These are phyloP conservation scores for Aspergillus sojae DNA, from an alignment of 2,329 filamentous ascomycete species.

Conservation along the genomic window DNA sequence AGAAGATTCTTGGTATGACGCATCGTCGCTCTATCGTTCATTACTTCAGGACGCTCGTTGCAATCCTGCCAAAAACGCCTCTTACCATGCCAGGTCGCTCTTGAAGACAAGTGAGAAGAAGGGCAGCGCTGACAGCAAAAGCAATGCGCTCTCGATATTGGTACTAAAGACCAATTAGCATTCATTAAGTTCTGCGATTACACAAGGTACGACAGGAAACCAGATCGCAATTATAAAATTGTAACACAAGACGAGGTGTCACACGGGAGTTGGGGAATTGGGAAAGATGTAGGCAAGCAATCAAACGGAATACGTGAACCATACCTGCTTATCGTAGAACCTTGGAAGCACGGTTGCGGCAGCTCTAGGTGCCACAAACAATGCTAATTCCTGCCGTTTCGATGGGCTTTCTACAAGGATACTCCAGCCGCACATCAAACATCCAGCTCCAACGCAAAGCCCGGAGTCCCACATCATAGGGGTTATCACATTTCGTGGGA, in stretches of 20 bases:
- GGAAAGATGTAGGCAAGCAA: slow-evolving; percentile 14
- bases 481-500: slow-evolving; percentile 58
- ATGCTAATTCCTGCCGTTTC: slow-evolving; percentile 71
- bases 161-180: slow-evolving; percentile 47
- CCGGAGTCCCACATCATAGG: slow-evolving; percentile 60
- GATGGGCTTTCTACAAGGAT: slow-evolving; percentile 69
- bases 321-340: slow-evolving; percentile 60
- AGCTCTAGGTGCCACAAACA: slow-evolving; percentile 80
- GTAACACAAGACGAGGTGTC: neutral
- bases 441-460: slow-evolving; percentile 72
- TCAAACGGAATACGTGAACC: slow-evolving; percentile 12
- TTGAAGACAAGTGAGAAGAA: slow-evolving; percentile 68
- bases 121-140: slow-evolving; percentile 69
- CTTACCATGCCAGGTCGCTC: slow-evolving; percentile 67
- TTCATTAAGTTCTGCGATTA: slow-evolving; percentile 11
- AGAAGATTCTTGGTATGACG: neutral
- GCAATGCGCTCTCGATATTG: slow-evolving; percentile 68
- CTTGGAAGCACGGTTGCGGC: slow-evolving; percentile 74
- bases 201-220: slow-evolving; percentile 10
- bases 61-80: slow-evolving; percentile 67
- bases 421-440: slow-evolving; percentile 78
- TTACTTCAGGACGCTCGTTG: slow-evolving; percentile 30
- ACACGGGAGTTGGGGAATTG: slow-evolving; percentile 8
- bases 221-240: slow-evolving; percentile 10
- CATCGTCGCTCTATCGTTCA: neutral